Percentiles rank a stretch among this genome's conserved stretches.
Evolutionary conservation across 805 yeast genomes (phyloP).

Genomic region (Yarrowia porcina): DNA sequence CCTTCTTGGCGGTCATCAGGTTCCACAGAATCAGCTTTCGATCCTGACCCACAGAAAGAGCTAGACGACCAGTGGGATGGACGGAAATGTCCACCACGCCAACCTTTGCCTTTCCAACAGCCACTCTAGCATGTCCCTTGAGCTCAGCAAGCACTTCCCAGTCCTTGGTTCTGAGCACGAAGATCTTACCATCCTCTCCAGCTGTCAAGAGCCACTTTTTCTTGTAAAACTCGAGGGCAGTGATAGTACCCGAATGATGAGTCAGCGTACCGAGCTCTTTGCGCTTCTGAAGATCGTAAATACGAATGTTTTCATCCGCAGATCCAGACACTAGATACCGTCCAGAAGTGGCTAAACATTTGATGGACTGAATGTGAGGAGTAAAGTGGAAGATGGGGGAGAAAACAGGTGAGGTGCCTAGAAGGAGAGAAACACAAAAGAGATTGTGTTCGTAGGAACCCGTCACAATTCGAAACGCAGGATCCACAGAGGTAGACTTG

Average conservation of each 20-base stretch:
- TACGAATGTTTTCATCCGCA: conserved; percentile 91
- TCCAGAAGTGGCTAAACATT: conserved; percentile 75
- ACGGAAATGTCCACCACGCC: conserved; percentile 79
- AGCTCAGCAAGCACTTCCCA: conserved; percentile 90
- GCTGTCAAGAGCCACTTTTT: conserved; percentile 84
- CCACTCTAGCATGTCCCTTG: conserved; percentile 62
- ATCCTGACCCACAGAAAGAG: conserved; percentile 85
- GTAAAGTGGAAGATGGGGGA: conserved; percentile 95
- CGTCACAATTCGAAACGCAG: conserved; percentile 65
- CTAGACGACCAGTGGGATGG: conserved; percentile 87
- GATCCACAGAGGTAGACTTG: background rate
- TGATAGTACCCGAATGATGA: conserved; percentile 86
- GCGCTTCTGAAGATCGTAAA: conserved; percentile 89
- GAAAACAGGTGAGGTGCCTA: conserved; percentile 50
- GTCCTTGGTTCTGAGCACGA: conserved; percentile 93
- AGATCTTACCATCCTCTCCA: conserved; percentile 83
- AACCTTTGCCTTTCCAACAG: conserved; percentile 42
- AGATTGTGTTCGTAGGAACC: conserved; percentile 96
- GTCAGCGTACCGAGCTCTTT: conserved; percentile 88
- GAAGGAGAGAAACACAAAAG: conserved; percentile 72
- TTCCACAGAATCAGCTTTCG: conserved; percentile 88
- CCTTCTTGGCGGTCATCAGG: conserved; percentile 92
- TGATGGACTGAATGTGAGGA: conserved; percentile 86
- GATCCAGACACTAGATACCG: conserved; percentile 90
- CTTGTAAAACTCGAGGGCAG: conserved; percentile 59